phyloP scores from a whole-genome alignment of 306 rosid genomes.

The Acmispon strigosus region DNA sequence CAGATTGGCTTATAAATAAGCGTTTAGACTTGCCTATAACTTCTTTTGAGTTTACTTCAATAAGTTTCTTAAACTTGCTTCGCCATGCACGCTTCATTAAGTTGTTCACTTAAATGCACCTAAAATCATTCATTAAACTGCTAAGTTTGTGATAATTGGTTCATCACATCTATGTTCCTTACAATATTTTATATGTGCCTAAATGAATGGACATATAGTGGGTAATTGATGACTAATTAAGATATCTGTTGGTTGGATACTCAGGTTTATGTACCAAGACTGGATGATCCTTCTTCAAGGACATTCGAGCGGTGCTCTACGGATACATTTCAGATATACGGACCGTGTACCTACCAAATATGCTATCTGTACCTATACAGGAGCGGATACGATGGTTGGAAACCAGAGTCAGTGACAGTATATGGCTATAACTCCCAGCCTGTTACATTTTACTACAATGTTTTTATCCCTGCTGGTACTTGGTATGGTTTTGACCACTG shows the following conservation, averaged over 20 bases:
- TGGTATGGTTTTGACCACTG: constrained; percentile 80
- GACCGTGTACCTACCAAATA: constrained; percentile 64
- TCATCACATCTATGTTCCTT: too few species aligned
- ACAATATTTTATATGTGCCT: too few species aligned
- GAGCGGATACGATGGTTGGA: constrained; percentile 82
- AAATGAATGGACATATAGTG: too few species aligned
- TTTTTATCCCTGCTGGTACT: constrained; percentile 45
- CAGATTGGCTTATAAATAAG: too few species aligned
- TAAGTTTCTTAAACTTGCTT: too few species aligned
- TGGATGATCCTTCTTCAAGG: constrained; percentile 51
- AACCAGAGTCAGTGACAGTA: constrained; percentile 55
- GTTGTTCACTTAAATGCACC: too few species aligned
- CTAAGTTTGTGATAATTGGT: too few species aligned
- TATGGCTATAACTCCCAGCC: constrained; percentile 31
- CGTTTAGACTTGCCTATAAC: too few species aligned
- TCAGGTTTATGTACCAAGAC: constrained; percentile 66
- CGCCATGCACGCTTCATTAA: too few species aligned
- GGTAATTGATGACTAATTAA: not conserved
- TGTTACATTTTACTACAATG: constrained; percentile 43
- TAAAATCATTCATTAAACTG: too few species aligned
- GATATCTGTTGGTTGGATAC: not conserved
- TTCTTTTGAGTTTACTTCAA: too few species aligned
- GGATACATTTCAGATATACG: constrained; percentile 58
- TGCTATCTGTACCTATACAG: constrained; percentile 69
- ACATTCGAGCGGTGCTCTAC: constrained; percentile 81